A percentile compares a stretch with the other conserved stretches of the same genome.
Evolutionary conservation across 106 monocot species (phyloP).

Genomic region (Vanilla planifolia): DNA sequence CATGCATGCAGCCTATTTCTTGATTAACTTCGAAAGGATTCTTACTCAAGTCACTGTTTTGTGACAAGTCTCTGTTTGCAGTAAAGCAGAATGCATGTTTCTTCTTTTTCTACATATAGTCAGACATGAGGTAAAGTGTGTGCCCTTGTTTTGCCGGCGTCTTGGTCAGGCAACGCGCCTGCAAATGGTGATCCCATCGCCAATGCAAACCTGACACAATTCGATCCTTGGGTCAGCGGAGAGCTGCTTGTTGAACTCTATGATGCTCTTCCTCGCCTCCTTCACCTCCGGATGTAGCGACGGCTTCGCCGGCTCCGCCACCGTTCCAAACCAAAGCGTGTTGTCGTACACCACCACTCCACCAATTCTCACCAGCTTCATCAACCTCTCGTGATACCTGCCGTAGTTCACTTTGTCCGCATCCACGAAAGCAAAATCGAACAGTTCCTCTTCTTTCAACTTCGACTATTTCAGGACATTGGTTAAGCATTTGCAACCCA

Average conservation of each 20-base stretch:
- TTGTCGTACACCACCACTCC: constrained; percentile 48
- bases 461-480: neutral
- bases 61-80: too few relatives aligned
- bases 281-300: neutral
- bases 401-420: constrained; percentile 20
- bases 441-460: constrained; percentile 3
- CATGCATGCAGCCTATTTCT: too few relatives aligned
- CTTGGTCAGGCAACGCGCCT: constrained; percentile 27
- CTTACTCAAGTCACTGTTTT: too few relatives aligned
- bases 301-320: constrained; percentile 11
- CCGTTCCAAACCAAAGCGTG: constrained; percentile 40
- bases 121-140: too few relatives aligned
- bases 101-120: too few relatives aligned
- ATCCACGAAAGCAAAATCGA: constrained; percentile 32
- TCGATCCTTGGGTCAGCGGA: constrained; percentile 33
- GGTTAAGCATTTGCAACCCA: neutral
- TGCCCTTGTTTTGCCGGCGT: too few relatives aligned
- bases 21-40: too few relatives aligned
- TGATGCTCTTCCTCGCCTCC: neutral
- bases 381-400: constrained; percentile 22
- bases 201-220: constrained; percentile 27
- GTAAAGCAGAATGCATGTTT: too few relatives aligned
- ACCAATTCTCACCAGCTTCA: constrained; percentile 31
- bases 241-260: constrained; percentile 29
- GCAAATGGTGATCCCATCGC: constrained; percentile 42